phyloP scores from a whole-genome alignment of 176 grass and related monocot species.

The Musa itinerans region DNA sequence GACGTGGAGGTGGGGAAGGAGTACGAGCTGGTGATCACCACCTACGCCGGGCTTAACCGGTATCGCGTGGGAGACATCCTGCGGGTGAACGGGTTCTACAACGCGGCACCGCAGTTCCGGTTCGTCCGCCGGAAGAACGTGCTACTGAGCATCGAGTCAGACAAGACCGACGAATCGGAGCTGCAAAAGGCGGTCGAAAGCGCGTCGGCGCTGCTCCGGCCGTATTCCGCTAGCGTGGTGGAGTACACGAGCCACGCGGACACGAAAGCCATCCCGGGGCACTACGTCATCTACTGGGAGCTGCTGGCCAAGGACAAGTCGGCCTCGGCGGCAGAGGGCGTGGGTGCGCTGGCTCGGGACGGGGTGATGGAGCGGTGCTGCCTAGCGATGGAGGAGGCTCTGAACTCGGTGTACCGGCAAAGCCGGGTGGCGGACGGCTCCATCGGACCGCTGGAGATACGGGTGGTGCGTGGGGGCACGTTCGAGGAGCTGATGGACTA shows the following conservation, averaged over 20 bases:
- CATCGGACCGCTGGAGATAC: slow-evolving; percentile 1
- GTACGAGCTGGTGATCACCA: slow-evolving; percentile 97
- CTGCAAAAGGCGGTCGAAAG: slow-evolving; percentile 75
- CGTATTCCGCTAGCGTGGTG: slow-evolving; percentile 59
- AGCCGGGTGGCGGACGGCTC: background rate
- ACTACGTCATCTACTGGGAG: slow-evolving; percentile 99
- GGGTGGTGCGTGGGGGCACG: background rate
- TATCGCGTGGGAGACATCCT: slow-evolving; percentile 95
- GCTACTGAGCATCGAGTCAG: slow-evolving; percentile 85
- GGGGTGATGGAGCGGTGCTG: slow-evolving; percentile 2
- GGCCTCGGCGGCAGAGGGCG: background rate
- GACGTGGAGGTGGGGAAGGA: slow-evolving; percentile 63
- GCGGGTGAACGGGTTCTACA: slow-evolving; percentile 70
- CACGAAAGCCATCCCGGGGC: slow-evolving; percentile 63
- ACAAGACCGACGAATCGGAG: slow-evolving; percentile 95
- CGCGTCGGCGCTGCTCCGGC: slow-evolving; percentile 55
- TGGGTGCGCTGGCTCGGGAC: background rate
- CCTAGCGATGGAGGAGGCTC: background rate
- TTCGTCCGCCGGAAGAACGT: slow-evolving; percentile 96
- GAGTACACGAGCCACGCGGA: slow-evolving; percentile 95
- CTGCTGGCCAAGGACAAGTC: slow-evolving; percentile 27
- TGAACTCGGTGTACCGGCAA: slow-evolving; percentile 5
- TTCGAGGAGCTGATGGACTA: slow-evolving; percentile 6
- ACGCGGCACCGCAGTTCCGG: slow-evolving; percentile 69
- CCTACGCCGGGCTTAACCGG: slow-evolving; percentile 78